These are phyloP conservation scores for Fusarium burgessii DNA, from an alignment of 2,329 filamentous ascomycete species.

Conservation along the genomic window DNA sequence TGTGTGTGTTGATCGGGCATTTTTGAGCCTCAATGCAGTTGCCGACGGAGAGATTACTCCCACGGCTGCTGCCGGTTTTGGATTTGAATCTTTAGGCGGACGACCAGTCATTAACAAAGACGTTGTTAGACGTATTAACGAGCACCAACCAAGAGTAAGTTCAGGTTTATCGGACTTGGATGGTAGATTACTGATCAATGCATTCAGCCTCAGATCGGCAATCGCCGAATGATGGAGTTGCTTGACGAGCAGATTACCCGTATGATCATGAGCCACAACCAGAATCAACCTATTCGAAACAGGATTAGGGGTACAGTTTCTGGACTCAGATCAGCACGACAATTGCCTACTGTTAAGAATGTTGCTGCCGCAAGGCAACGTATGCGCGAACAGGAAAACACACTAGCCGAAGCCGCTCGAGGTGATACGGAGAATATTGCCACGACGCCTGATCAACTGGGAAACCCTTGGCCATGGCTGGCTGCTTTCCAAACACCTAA, in stretches of 20 bases:
- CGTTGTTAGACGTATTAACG: constrained; percentile 56
- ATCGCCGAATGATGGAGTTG: constrained; percentile 44
- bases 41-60: constrained; percentile 62
- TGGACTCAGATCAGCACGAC: not conserved
- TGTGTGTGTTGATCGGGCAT: constrained; percentile 57
- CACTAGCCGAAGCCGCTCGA: not conserved
- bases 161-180: no score
- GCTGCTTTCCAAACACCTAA: constrained; percentile 1
- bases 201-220: not conserved
- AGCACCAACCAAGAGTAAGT: constrained; percentile 54
- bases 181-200: not conserved
- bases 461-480: constrained; percentile 25
- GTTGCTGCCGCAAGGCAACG: not conserved
- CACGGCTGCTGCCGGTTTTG: constrained; percentile 63
- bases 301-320: not conserved
- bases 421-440: not conserved
- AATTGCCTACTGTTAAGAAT: constrained; percentile 20
- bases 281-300: not conserved
- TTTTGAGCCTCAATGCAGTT: constrained; percentile 63
- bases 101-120: constrained; percentile 59
- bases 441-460: not conserved
- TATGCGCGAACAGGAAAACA: not conserved
- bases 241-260: constrained; percentile 47
- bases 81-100: constrained; percentile 59
- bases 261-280: constrained; percentile 14